Conservation (phyloP, 192 early-diverging fungal species). For the Chytriomyces confervae region DNA sequence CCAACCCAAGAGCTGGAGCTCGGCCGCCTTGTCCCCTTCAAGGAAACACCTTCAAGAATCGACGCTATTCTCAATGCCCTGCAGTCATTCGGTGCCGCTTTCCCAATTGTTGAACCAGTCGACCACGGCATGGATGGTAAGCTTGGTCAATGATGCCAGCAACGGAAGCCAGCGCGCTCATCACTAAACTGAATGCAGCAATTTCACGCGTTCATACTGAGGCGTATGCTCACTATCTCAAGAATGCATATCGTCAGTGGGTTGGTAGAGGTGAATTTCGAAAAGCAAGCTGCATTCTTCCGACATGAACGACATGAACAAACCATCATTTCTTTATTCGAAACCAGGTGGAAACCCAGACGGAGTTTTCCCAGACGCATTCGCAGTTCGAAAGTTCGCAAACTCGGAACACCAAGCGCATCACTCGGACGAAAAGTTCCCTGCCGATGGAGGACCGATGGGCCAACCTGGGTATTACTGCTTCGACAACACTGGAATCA, state of each 20-base stretch:
- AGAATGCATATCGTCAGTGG: slow-evolving; percentile 58
- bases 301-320: slow-evolving; percentile 1
- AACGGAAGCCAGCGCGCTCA: too few species aligned
- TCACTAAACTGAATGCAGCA: slow-evolving; percentile 18
- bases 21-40: slow-evolving; percentile 40
- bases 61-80: slow-evolving; percentile 30
- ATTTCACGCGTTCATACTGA: slow-evolving; percentile 62
- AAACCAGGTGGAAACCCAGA: slow-evolving; percentile 59
- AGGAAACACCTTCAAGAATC: slow-evolving; percentile 42
- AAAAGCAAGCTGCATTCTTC: slow-evolving; percentile 1
- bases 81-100: neutral
- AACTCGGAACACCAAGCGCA: slow-evolving; percentile 22
- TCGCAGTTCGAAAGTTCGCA: slow-evolving; percentile 48
- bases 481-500: slow-evolving; percentile 61
- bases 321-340: neutral
- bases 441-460: neutral
- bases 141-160: too few species aligned
- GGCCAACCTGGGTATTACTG: slow-evolving; percentile 32
- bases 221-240: slow-evolving; percentile 66
- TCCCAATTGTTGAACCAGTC: slow-evolving; percentile 11
- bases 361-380: slow-evolving; percentile 59
- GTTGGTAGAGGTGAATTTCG: neutral
- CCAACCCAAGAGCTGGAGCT: slow-evolving; percentile 37
- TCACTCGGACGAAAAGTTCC: neutral
- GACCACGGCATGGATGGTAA: slow-evolving; percentile 57